These are phyloP conservation scores for Coelastrella sp. DNA, from an alignment of 139 green algal genomes.

Conservation along the genomic window DNA sequence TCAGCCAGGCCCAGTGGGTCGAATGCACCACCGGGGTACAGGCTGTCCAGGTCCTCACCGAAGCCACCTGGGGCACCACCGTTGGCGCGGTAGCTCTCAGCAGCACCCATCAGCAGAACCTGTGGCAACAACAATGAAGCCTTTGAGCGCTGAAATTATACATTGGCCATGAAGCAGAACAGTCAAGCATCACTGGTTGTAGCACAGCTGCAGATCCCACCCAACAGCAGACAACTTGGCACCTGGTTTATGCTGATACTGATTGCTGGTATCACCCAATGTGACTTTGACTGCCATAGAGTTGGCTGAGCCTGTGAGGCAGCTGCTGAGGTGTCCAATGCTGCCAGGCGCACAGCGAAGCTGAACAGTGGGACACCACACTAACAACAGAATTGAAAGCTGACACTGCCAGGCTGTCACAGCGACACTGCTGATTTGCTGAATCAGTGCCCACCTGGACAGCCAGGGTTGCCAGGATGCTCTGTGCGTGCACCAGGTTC, in stretches of 20 bases:
- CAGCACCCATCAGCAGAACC: conserved; percentile 83
- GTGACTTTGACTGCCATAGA: no score
- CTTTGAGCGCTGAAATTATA: neutral
- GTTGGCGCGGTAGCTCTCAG: conserved; percentile 85
- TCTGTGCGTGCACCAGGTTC: conserved; percentile 91
- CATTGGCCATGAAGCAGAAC: neutral
- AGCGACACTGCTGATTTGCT: no score
- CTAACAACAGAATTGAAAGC: no score
- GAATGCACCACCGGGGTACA: conserved; percentile 82
- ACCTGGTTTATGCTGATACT: no score
- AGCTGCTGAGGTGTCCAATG: no score
- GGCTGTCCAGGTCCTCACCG: conserved; percentile 61
- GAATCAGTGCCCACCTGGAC: no score
- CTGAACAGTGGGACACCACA: no score
- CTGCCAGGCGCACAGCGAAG: no score
- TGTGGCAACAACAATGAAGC: conserved; percentile 22
- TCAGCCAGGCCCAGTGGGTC: conserved; percentile 96
- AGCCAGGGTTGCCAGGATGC: conserved; percentile 89
- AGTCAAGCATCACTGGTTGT: neutral
- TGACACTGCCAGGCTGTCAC: no score
- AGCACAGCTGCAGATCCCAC: neutral
- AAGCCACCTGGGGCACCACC: conserved; percentile 65
- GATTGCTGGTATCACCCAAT: no score
- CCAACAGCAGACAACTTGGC: no score
- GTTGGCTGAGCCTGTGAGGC: no score